A percentile compares a stretch with the other conserved stretches of the same genome.
Conservation (phyloP, 108 stramenopile species). For the Pseudonitzschia multistriata region DNA sequence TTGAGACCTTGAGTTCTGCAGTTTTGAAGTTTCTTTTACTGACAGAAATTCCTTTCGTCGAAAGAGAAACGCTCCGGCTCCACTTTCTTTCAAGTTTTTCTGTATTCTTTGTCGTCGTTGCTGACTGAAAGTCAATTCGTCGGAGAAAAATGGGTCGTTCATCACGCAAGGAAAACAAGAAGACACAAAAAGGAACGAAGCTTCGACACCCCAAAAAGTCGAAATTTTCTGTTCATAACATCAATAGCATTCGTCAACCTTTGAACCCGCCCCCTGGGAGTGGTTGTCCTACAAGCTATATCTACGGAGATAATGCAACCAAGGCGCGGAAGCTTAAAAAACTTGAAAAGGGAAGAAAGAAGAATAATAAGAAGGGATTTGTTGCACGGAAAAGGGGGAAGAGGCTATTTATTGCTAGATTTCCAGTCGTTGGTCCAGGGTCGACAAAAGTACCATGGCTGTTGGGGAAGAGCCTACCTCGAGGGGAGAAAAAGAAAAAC, state of each 20-base stretch:
- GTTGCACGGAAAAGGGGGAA: neutral
- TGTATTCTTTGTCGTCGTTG: too few relatives aligned
- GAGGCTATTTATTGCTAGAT: neutral
- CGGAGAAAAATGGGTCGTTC: neutral
- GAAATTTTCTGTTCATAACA: slow-evolving; percentile 3
- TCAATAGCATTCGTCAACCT: neutral
- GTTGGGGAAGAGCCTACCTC: neutral
- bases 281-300: neutral
- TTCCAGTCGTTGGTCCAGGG: neutral
- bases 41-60: too few relatives aligned
- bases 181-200: neutral
- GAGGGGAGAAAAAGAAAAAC: neutral
- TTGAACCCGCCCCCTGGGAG: neutral
- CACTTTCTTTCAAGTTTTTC: too few relatives aligned
- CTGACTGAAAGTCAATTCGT: neutral
- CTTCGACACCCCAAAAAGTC: neutral
- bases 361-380: neutral
- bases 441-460: slow-evolving; percentile 3
- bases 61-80: too few relatives aligned
- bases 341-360: neutral
- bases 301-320: slow-evolving; percentile 4
- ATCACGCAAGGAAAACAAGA: neutral
- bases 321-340: neutral
- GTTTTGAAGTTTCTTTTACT: too few relatives aligned
- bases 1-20: too few relatives aligned